Conservation (phyloP, 1,139 yeast species). For the Pneumocystis murina region DNA sequence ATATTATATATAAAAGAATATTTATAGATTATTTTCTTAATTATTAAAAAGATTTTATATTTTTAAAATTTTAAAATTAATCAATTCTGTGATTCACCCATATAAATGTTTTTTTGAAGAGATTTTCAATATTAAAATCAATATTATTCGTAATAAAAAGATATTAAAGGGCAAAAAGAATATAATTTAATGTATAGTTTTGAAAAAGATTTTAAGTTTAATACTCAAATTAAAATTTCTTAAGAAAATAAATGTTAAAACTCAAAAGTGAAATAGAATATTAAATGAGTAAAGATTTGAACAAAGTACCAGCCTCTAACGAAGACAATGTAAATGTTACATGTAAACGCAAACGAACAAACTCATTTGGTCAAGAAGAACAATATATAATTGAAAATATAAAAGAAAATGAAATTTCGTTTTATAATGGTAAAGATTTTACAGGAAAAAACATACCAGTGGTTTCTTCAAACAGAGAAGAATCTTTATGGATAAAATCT, state of each 20-base stretch:
- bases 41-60: too few species aligned
- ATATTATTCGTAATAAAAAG: too few species aligned
- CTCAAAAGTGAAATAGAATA: neutral
- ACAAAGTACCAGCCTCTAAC: neutral
- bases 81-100: too few species aligned
- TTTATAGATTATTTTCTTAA: too few species aligned
- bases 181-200: too few species aligned
- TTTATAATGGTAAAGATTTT: neutral
- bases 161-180: too few species aligned
- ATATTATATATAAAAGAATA: too few species aligned
- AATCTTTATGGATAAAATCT: slow-evolving; percentile 53
- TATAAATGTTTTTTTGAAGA: too few species aligned
- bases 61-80: too few species aligned
- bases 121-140: too few species aligned
- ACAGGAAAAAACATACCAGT: neutral
- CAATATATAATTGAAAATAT: neutral
- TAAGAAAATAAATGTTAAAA: neutral
- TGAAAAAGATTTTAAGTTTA: neutral
- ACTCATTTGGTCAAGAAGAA: neutral
- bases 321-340: neutral
- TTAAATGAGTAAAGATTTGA: neutral
- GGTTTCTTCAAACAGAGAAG: neutral
- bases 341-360: neutral
- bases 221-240: neutral
- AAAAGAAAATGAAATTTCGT: neutral